Evolutionary conservation across 495 filamentous ascomycete genomes (phyloP).

Genomic region (Lophiotrema nucula): DNA sequence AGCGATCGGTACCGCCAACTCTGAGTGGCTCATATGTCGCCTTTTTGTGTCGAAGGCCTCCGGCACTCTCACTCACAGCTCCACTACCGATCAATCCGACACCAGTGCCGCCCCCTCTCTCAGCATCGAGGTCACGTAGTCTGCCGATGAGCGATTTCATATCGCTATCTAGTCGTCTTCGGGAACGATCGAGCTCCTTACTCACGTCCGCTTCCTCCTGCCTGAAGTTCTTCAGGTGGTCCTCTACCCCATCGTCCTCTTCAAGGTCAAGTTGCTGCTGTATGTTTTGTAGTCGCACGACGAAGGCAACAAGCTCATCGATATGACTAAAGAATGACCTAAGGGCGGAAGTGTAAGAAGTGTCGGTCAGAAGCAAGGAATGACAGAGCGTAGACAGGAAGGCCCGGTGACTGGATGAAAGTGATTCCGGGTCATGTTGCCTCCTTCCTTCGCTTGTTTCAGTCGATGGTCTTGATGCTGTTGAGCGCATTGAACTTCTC

Average conservation of each 20-base stretch:
- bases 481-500: neutral
- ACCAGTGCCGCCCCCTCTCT: slow-evolving; percentile 35
- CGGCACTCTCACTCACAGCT: slow-evolving; percentile 41
- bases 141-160: slow-evolving; percentile 62
- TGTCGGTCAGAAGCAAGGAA: slow-evolving; percentile 68
- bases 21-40: slow-evolving; percentile 67
- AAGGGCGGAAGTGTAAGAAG: slow-evolving; percentile 66
- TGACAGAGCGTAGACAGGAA: slow-evolving; percentile 68
- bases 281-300: slow-evolving; percentile 67
- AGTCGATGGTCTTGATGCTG: neutral
- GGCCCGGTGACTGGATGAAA: slow-evolving; percentile 71
- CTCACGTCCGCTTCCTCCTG: slow-evolving; percentile 66
- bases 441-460: slow-evolving; percentile 4
- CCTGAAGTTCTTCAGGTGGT: slow-evolving; percentile 66
- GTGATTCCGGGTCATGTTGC: slow-evolving; percentile 75
- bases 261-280: slow-evolving; percentile 75
- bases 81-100: slow-evolving; percentile 20
- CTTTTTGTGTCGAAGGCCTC: too few relatives aligned
- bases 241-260: slow-evolving; percentile 72
- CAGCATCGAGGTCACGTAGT: slow-evolving; percentile 59
- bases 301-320: slow-evolving; percentile 73
- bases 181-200: slow-evolving; percentile 54
- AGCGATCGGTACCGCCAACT: slow-evolving; percentile 70
- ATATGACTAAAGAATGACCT: slow-evolving; percentile 68
- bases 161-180: slow-evolving; percentile 54